A percentile compares a stretch with the other conserved stretches of the same genome.
These are phyloP conservation scores for Amaranthus tricolor DNA, from an alignment of 179 eudicot genomes.

Conservation along the genomic window DNA sequence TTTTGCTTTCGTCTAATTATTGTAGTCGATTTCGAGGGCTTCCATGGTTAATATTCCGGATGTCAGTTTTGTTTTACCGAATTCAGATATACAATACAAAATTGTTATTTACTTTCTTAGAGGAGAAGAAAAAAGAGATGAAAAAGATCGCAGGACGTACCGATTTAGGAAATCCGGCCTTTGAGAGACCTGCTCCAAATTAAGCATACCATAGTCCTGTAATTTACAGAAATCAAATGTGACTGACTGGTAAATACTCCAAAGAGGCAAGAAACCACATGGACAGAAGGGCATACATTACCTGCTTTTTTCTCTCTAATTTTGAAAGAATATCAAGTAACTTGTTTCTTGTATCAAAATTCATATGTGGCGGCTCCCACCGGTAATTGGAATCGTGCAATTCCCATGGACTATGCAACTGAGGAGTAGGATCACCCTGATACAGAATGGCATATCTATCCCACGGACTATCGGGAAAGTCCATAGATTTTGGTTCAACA, in stretches of 20 bases:
- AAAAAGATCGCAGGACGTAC: slow-evolving; percentile 31
- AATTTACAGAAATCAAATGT: slow-evolving; percentile 24
- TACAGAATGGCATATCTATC: slow-evolving; percentile 73
- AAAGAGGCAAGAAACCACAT: not conserved
- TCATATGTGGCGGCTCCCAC: slow-evolving; percentile 71
- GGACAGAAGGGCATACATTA: slow-evolving; percentile 18
- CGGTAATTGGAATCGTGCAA: slow-evolving; percentile 56
- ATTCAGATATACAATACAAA: not conserved
- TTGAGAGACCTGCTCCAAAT: slow-evolving; percentile 52
- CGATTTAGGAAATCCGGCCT: slow-evolving; percentile 66
- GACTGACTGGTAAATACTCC: slow-evolving; percentile 9
- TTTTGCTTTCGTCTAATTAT: too few relatives aligned
- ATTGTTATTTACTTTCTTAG: not conserved
- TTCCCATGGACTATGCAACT: slow-evolving; percentile 92
- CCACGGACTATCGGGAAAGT: slow-evolving; percentile 98
- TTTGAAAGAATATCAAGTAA: slow-evolving; percentile 50
- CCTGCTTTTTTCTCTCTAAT: slow-evolving; percentile 58
- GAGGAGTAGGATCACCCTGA: slow-evolving; percentile 53
- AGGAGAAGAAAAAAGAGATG: slow-evolving; percentile 8
- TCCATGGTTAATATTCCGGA: too few relatives aligned
- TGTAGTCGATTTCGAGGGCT: too few relatives aligned
- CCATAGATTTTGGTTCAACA: slow-evolving; percentile 58
- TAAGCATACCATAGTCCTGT: slow-evolving; percentile 75
- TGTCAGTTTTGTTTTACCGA: not conserved
- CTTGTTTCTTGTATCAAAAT: slow-evolving; percentile 47